Base-by-base conservation (phyloP, 2,329 filamentous ascomycete genomes). In the Pezicula carpinea region DNA sequence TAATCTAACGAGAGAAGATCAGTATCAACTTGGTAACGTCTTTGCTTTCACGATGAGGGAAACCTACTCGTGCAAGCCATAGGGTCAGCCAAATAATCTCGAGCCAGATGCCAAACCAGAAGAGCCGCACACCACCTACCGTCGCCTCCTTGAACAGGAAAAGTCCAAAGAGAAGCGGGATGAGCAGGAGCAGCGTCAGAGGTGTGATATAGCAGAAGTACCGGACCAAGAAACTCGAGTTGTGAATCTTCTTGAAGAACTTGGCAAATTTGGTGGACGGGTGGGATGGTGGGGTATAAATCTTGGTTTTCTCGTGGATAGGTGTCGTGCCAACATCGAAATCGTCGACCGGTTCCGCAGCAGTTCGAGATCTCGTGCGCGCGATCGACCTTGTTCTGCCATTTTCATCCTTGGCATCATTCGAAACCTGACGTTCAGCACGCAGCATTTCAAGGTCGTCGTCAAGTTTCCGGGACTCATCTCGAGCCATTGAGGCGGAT, bases 51-150 rank as follows among this genome's bases (percentile, higher is more conserved):
- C 14, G 18, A 17, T n/a, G 13, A 34, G 36, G 23, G 29, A 23
- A 26, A 60, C 79, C 68, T 51, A 63, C 87, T 59, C 80, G 68
- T 45, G 47, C 85, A 17, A 85, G 84, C 92, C 92, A 97, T 0
- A 96, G 74, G 0, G 89, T 89, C 53, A 92, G 75, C 92, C 92
- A 97, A 21, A 96, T 77, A 35, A 96, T 89, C 66, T 96, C 88
- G 15, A 96, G 76, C 92, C 92, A 97, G 52, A 96, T 89, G 23
- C 87, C 87, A 62, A 97, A 96, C 92, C 92, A 97, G 50, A 89
- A 71, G 38, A 96, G 71, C 52, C 81, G 62, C 0, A 96, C 89
- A 17, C 85, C 89, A 1, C 89, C 89, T 3, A 85, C 77, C 2
- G 76, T 80, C 2, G 85, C 72, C 41, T 75, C 54, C n/a, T 72